Base-by-base conservation (phyloP, 116 monocot species). In the Zostera marina region DNA sequence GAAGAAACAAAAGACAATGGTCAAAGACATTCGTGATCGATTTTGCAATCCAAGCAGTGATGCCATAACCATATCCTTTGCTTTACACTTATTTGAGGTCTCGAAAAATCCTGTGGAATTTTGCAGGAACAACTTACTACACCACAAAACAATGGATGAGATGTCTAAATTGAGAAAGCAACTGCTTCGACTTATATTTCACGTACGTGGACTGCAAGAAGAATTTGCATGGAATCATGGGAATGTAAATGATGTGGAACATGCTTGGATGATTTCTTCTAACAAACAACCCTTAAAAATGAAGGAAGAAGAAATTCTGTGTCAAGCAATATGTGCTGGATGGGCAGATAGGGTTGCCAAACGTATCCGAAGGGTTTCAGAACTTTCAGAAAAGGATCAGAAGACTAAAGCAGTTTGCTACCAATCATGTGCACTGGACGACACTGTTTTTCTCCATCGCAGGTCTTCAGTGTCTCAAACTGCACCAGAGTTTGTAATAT, bases 121-220 rank as follows among this genome's bases (percentile, higher is more conserved):
- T 65, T 98, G 98, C 61, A 74, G 48, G 53, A 69, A 47, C 7
- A 74, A 77, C 42, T 67, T 52, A 14, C 74, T 98, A 44, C 86
- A 86, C 68, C 64, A 83, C 23, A 98, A 83, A 67, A 83, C 83
- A 41, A 86, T 98, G 98, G 86, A 90, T 61, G 98, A 98, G 40
- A 86, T 98, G 90, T 90, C 90, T 9, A 98, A 90, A 76, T 63
- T 98, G 59, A 78, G 98, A 62, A 86, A 85, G 59, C 90, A 98
- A 44, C 63, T 98, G 12, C 81, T 98, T 16, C 75, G 73, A 39
- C 61, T 90, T 59, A 51, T 83, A 66, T 90, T 90, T 62, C 54
- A 68, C 52, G 73, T 77, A n/a, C 72, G 64, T 42, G 74, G 72
- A 43, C 38, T 61, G 4, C 53, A 60, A 40, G 63, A 69, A 26